Base-by-base conservation (phyloP, 1,284 basidiomycete genomes). In the Puccinia coronata region DNA sequence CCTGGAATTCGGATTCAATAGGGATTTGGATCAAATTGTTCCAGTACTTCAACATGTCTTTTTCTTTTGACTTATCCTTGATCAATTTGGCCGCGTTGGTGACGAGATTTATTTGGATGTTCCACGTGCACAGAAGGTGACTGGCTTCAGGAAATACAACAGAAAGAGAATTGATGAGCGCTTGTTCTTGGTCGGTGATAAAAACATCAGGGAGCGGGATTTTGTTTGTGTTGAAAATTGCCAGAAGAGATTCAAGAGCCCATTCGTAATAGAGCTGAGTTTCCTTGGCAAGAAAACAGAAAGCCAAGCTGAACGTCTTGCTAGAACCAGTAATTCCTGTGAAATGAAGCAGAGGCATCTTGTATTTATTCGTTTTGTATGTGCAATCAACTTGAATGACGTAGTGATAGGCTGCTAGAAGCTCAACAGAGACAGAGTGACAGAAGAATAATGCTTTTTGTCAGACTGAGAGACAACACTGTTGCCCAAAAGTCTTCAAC, bases 231-330 rank as follows among this genome's bases (percentile, higher is more conserved):
- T 36, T 8, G 31, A 65, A 39, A 28, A 65, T 65, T 4, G 16
- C 28, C 5, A 41, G 20, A 39, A 65, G 61, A 20, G 31, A 65
- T 39, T 65, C 23, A 36, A 36, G 34, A 8, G 61, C 61, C 61
- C 61, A 65, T 11, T 18, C 6, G 8, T 36, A n/a, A n/a, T n/a
- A n/a, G n/a, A n/a, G n/a, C n/a, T n/a, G n/a, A n/a, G n/a, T n/a
- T n/a, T n/a, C n/a, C 25, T 69, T 41, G 3, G 65, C 65, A 11
- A 69, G 9, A 28, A 69, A 69, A 69, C 65, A 69, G 43, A 69
- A 69, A 25, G 65, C 39, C 5, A 47, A 6, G 47, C 36, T 69
- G 43, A 69, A 69, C 4, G 65, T 25, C 43, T 69, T 69, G n/a
- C 36, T 69, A 5, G 36, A 6, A 2, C 65, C 39, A 25, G 65